These are phyloP conservation scores for Mortierella sp. DNA, from an alignment of 371 early-diverging fungal genomes.

Conservation along the genomic window DNA sequence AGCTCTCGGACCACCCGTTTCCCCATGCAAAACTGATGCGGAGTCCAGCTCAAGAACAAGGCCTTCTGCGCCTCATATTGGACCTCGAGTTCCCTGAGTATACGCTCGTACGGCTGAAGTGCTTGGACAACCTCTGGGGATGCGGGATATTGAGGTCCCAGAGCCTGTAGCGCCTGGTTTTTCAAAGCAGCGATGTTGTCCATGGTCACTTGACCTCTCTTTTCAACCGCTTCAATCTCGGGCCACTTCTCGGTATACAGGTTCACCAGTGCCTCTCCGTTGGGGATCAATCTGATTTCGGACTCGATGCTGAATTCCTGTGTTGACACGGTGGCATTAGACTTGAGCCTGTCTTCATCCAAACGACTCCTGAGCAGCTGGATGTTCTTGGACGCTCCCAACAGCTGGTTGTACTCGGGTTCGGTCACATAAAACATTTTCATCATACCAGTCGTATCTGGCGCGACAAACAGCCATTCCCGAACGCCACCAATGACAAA, in stretches of 20 bases:
- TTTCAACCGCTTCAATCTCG: constrained; percentile 11
- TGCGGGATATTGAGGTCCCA: neutral
- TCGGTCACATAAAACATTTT: neutral
- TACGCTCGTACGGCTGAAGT: constrained; percentile 11
- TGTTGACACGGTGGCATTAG: neutral
- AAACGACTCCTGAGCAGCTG: constrained; percentile 17
- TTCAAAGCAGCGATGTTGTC: neutral
- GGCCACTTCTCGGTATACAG: constrained; percentile 1
- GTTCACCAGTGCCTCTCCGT: constrained; percentile 14
- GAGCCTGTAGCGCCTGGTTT: neutral
- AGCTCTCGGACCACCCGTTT: neutral
- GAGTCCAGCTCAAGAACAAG: constrained; percentile 11
- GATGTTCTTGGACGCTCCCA: constrained; percentile 24
- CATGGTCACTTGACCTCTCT: neutral
- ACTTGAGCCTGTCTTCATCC: neutral
- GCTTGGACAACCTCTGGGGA: constrained; percentile 20
- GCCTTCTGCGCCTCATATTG: neutral
- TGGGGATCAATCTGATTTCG: constrained; percentile 5
- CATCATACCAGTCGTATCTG: neutral
- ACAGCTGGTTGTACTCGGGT: neutral
- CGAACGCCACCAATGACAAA: neutral
- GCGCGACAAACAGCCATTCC: neutral
- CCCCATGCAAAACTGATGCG: constrained; percentile 8
- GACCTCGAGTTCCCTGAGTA: constrained; percentile 12
- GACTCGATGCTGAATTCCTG: neutral